phyloP scores from a whole-genome alignment of 148 eudicot species.

The Camellia granthamiana region DNA sequence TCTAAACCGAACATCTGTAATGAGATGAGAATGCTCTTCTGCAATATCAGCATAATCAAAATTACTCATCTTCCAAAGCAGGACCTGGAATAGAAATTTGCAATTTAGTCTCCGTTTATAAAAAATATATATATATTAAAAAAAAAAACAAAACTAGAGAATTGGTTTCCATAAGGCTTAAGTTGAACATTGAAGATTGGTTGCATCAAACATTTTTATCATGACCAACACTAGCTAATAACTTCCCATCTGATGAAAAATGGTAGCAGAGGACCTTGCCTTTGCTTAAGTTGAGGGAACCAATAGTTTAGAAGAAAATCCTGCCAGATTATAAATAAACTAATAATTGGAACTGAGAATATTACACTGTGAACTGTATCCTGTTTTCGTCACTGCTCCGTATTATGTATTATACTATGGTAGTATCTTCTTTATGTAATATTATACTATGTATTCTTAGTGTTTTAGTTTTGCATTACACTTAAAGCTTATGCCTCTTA shows the following conservation, averaged over 20 bases:
- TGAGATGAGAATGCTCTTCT: slow-evolving; percentile 25
- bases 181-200: background rate
- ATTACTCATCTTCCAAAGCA: slow-evolving; percentile 30
- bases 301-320: slow-evolving; percentile 11
- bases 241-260: slow-evolving; percentile 50
- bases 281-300: too few relatives aligned
- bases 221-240: slow-evolving; percentile 53
- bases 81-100: slow-evolving; percentile 25
- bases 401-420: too few relatives aligned
- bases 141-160: background rate
- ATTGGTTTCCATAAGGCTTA: background rate
- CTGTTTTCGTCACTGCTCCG: too few relatives aligned
- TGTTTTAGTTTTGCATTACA: too few relatives aligned
- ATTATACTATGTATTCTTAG: background rate
- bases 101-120: background rate
- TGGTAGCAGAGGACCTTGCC: background rate
- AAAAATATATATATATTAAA: background rate
- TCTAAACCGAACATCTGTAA: slow-evolving; percentile 52
- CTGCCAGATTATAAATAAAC: slow-evolving; percentile 6
- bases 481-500: too few relatives aligned
- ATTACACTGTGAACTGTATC: background rate
- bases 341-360: background rate
- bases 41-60: background rate
- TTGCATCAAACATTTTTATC: slow-evolving; percentile 38
- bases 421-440: background rate